These are phyloP conservation scores for Pyrenopolyporus hunteri DNA, from an alignment of 495 filamentous ascomycete genomes.

Conservation along the genomic window DNA sequence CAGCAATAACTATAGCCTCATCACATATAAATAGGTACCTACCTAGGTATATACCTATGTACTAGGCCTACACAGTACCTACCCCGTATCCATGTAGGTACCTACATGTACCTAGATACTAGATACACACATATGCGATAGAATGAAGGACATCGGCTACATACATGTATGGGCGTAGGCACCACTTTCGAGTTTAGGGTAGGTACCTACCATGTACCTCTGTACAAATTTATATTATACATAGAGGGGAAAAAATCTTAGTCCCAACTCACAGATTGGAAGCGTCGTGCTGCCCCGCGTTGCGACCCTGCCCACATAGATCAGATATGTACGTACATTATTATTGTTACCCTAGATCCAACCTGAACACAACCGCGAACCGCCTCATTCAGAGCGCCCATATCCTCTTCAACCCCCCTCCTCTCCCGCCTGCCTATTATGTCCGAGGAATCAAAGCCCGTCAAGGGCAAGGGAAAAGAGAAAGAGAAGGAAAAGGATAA, in stretches of 20 bases:
- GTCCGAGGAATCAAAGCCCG: constrained; percentile 58
- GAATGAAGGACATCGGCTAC: not conserved
- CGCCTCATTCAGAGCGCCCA: not conserved
- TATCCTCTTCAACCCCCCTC: not conserved
- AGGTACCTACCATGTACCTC: too few relatives aligned
- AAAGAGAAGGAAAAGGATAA: constrained; percentile 62
- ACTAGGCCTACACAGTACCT: too few relatives aligned
- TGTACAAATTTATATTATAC: too few relatives aligned
- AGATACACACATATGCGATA: too few relatives aligned
- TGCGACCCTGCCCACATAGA: constrained; percentile 9
- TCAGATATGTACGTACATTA: constrained; percentile 1
- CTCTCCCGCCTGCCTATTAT: constrained; percentile 37
- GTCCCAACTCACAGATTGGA: too few relatives aligned
- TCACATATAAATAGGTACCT: not conserved
- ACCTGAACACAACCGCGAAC: not conserved
- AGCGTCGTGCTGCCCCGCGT: constrained; percentile 11
- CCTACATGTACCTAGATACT: too few relatives aligned
- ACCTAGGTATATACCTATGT: not conserved
- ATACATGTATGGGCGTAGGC: not conserved
- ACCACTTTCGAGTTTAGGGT: too few relatives aligned
- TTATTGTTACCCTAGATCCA: constrained; percentile 3
- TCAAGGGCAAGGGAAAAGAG: constrained; percentile 53
- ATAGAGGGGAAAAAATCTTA: too few relatives aligned
- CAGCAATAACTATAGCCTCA: not conserved
- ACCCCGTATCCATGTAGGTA: too few relatives aligned